Base-by-base conservation (phyloP, 1,284 basidiomycete genomes). In the Paramarasmius palmivorus region DNA sequence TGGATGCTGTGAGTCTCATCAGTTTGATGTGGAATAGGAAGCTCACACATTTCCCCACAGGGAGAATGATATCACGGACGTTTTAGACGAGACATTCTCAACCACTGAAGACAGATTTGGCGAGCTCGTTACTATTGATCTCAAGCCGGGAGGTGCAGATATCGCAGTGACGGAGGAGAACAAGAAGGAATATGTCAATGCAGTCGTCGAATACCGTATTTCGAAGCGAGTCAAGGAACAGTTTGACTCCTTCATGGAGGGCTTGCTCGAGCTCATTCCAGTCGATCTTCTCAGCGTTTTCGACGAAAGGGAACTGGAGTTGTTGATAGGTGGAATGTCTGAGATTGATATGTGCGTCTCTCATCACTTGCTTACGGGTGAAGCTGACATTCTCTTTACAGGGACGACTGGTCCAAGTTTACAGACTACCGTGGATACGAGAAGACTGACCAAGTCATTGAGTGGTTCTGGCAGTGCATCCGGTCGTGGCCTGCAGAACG, bases 381-480 rank as follows among this genome's bases (percentile, higher is more conserved):
- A 35, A 47, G 20, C 15, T 47, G 56, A 54, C 54, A 34, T 41
- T 25, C 19, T 55, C 59, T 46, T 17, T 50, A 9, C 53, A 91
- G 88, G 68, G 90, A 92, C 61, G 89, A 92, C 64, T 92, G 89
- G 90, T 87, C 84, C 58, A 92, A 92, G 68, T 92, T 89, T 70
- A 92, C 90, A 19, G 90, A 92, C 67, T 93, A 91, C 66, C 84
- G 88, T 59, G 88, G 86, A 9, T 92, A 92, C 66, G 88, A 90
- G 68, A 89, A 89, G 73, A 90, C 84, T 25, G 93, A 96, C 70
- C 90, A 95, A 69, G 96, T 99, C 56, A 93, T 99, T 59, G 93
- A 98, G 69, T 99, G 97, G 97, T 99, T 99, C 84, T 99, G 97
- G 97, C 90, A 98, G 76, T 95, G 93, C 65, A 92, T 99, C 54